Conservation (phyloP, 148 eudicot species). For the Vaccinium myrtillus region DNA sequence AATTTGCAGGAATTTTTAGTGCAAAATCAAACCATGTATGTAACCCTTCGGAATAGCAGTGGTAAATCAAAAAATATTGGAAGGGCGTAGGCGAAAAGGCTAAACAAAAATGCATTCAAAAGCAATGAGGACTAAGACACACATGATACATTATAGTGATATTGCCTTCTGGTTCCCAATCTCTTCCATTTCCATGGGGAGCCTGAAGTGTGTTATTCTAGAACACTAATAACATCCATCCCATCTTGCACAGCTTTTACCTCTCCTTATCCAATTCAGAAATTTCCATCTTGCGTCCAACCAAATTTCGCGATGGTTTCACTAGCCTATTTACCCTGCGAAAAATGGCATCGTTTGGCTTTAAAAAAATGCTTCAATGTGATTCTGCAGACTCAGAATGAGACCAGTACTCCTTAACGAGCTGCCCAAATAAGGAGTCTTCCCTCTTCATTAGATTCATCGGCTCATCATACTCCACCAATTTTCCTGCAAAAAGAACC, state of each 20-base stretch:
- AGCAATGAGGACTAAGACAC: not conserved
- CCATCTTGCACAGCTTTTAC: not conserved
- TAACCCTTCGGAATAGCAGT: not conserved
- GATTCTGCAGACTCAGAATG: conserved; percentile 64
- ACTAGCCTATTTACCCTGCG: not conserved
- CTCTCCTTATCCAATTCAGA: not conserved
- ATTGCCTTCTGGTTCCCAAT: not conserved
- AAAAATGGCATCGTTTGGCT: not conserved
- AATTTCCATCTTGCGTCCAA: not conserved
- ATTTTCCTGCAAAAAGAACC: conserved; percentile 44
- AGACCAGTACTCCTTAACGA: conserved; percentile 94
- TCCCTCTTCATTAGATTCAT: conserved; percentile 69
- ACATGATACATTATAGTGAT: not conserved
- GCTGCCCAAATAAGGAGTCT: conserved; percentile 71
- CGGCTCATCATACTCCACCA: conserved; percentile 86
- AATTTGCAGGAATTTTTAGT: not conserved
- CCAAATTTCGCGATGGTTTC: not conserved
- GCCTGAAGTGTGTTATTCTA: not conserved
- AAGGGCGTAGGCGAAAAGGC: not conserved
- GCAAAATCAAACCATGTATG: not conserved
- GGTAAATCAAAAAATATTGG: not conserved
- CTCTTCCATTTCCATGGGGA: not conserved
- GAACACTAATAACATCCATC: not conserved
- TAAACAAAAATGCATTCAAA: not conserved
- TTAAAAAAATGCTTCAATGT: conserved; percentile 25